These are phyloP conservation scores for Tuber indicum DNA, from an alignment of 495 filamentous ascomycete species.

Conservation along the genomic window DNA sequence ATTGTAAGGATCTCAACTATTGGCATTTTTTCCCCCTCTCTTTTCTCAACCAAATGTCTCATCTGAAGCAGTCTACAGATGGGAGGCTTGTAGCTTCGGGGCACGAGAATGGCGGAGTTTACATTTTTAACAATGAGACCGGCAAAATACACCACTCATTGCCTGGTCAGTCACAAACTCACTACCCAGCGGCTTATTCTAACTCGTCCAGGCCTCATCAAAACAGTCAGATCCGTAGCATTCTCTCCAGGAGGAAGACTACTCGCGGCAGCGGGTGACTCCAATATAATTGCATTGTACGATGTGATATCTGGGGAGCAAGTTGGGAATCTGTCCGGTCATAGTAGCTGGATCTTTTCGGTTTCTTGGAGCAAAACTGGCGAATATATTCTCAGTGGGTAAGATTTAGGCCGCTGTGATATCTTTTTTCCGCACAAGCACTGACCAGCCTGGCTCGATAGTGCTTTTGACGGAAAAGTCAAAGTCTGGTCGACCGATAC, in stretches of 20 bases:
- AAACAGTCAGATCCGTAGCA: conserved; percentile 71
- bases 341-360: conserved; percentile 77
- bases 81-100: conserved; percentile 82
- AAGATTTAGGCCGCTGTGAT: conserved; percentile 32
- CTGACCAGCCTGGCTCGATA: conserved; percentile 25
- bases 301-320: conserved; percentile 89
- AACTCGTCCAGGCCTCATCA: conserved; percentile 60
- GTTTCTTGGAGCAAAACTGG: conserved; percentile 92
- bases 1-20: conserved; percentile 50
- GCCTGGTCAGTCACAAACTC: conserved; percentile 53
- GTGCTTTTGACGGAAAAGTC: conserved; percentile 80
- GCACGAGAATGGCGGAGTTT: conserved; percentile 87
- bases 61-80: conserved; percentile 54
- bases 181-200: not conserved
- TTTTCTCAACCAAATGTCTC: not conserved
- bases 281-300: conserved; percentile 80
- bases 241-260: conserved; percentile 81
- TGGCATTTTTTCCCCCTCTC: not conserved
- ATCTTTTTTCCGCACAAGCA: conserved; percentile 5
- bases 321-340: conserved; percentile 72
- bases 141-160: conserved; percentile 80
- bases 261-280: conserved; percentile 88
- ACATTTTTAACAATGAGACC: conserved; percentile 88
- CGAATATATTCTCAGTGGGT: conserved; percentile 84
- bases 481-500: conserved; percentile 90